Evolutionary conservation across 2,329 filamentous ascomycete genomes (phyloP), one percentile per base, ranked within the genome.

Genomic region (Colletotrichum filicis): DNA sequence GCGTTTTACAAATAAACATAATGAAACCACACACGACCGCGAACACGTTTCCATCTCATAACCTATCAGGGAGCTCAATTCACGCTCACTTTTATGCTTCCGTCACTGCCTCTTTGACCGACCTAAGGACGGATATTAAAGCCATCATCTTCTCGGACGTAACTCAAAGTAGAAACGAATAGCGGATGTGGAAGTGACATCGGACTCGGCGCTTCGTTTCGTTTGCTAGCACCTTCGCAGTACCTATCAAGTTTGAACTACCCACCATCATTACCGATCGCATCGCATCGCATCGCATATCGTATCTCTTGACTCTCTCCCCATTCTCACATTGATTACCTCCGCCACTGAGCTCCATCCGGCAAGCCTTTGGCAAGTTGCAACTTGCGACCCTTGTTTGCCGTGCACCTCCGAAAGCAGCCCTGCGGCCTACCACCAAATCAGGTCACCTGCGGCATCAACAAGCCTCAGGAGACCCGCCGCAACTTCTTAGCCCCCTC

Each of bases 341-440:
- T 71, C 68, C 63, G 62, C 61, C 67, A 58, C 53, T 28, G 12
- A 53, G 57, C 56, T 55, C 57, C 68, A 35, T 56, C 63, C 49
- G 32, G 53, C 49, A 32, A 68, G 22, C 12, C 52, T n/a, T 24
- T 53, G 7, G 19, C 19, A 53, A 24, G n/a, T 49, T 22, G 42
- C 8, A 53, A 11, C n/a, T 49, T 49, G 42, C 19, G 8, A 49
- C 24, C 58, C 61, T 63, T 35, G 64, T 55, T 35, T 35, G 16
- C 28, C 56, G 60, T 65, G 24, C 66, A 19, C 55, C 53, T 55
- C 42, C 67, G 61, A 70, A 62, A 71, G 58, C 57, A 52, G 28
- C 28, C 56, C 69, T 69, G 66, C 66, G 53, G 66, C 59, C 66
- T 58, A 72, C 59, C 70, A 46, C n/a, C 53, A 46, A 63, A 69